Conservation (phyloP, 352 stramenopile genomes). For the Lagenidium giganteum region DNA sequence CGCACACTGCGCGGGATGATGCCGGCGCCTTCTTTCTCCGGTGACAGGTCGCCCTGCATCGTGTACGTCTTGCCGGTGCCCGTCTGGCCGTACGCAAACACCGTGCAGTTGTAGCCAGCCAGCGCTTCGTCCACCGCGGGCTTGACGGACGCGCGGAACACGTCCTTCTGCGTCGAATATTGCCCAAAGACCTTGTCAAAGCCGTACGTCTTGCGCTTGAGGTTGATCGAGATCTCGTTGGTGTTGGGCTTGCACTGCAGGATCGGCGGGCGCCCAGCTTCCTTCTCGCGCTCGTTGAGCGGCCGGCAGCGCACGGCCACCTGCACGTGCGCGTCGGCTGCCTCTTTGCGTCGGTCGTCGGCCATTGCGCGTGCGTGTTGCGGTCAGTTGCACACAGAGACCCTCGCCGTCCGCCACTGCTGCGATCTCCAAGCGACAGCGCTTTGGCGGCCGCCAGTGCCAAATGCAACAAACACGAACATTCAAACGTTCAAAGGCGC, state of each 20-base stretch:
- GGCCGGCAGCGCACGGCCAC: conserved; percentile 89
- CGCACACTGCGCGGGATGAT: conserved; percentile 94
- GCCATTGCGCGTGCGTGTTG: too few relatives aligned
- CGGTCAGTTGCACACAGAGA: too few relatives aligned
- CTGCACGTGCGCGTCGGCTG: conserved; percentile 71
- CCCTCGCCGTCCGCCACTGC: too few relatives aligned
- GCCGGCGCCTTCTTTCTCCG: conserved; percentile 82
- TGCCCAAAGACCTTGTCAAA: conserved; percentile 93
- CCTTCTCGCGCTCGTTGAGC: conserved; percentile 87
- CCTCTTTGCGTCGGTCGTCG: conserved; percentile 6
- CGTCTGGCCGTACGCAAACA: conserved; percentile 97
- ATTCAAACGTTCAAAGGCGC: too few relatives aligned
- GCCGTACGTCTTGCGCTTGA: conserved; percentile 88
- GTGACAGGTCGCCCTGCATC: conserved; percentile 93
- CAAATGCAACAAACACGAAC: too few relatives aligned
- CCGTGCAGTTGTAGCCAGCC: conserved; percentile 93
- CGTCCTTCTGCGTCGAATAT: conserved; percentile 96
- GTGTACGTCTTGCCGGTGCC: conserved; percentile 98
- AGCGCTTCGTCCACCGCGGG: conserved; percentile 96
- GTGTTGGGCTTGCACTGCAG: conserved; percentile 85
- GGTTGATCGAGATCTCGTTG: conserved; percentile 79
- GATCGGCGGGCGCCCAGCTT: conserved; percentile 57
- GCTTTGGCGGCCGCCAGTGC: too few relatives aligned
- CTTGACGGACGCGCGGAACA: conserved; percentile 91
- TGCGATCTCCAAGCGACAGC: too few relatives aligned